Evolutionary conservation across 352 stramenopile genomes (phyloP).

Genomic region (Phytophthora hybrid): DNA sequence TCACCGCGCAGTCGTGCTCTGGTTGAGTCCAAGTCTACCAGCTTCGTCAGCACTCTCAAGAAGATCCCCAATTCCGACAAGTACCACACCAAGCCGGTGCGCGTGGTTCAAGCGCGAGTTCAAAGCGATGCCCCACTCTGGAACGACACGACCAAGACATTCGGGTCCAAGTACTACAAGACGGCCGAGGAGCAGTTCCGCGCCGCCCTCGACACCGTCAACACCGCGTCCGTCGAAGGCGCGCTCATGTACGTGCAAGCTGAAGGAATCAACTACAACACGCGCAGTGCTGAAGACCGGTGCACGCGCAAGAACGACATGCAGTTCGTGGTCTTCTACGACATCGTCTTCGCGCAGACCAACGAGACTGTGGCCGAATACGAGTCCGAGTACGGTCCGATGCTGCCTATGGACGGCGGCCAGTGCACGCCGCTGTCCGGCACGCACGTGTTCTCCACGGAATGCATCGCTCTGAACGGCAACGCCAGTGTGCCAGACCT

Average conservation of each 20-base stretch:
- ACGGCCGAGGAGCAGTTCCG: constrained; percentile 45
- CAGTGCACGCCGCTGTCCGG: constrained; percentile 39
- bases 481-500: constrained; percentile 33
- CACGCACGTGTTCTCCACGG: constrained; percentile 28
- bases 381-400: constrained; percentile 43
- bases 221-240: constrained; percentile 56
- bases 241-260: constrained; percentile 62
- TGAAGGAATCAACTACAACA: constrained; percentile 62
- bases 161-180: constrained; percentile 50
- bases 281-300: constrained; percentile 25
- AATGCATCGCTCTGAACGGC: constrained; percentile 45
- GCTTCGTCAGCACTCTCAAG: constrained; percentile 35
- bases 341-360: constrained; percentile 42
- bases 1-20: constrained; percentile 22
- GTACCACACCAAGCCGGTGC: constrained; percentile 67
- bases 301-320: constrained; percentile 51
- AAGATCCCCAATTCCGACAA: constrained; percentile 46
- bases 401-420: constrained; percentile 48
- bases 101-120: constrained; percentile 68
- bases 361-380: constrained; percentile 41
- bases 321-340: constrained; percentile 52
- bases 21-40: constrained; percentile 23
- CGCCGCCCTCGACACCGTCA: constrained; percentile 49
- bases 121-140: constrained; percentile 65
- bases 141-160: constrained; percentile 49